phyloP scores from a whole-genome alignment of 2,329 filamentous ascomycete species.

The Neobulgaria alba region DNA sequence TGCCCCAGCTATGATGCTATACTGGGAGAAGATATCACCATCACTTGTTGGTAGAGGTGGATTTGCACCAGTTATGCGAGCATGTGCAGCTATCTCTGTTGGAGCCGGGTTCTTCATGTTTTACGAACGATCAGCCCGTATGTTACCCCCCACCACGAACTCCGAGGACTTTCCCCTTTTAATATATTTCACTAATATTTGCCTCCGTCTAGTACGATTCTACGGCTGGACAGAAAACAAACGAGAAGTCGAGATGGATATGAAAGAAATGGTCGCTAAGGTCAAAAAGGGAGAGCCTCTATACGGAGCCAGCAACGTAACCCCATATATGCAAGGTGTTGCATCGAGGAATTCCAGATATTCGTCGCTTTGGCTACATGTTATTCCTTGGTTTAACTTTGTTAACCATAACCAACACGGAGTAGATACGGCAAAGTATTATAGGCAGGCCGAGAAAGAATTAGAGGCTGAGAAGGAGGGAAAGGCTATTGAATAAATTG shows the following conservation, averaged over 20 bases:
- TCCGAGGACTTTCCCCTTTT: not conserved
- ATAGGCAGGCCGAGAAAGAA: constrained; percentile 88
- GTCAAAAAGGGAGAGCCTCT: constrained; percentile 87
- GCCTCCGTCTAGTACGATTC: constrained; percentile 62
- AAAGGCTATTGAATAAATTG: too few species aligned
- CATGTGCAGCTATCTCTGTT: constrained; percentile 63
- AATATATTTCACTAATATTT: not conserved
- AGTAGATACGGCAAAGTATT: constrained; percentile 98
- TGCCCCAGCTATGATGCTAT: constrained; percentile 64
- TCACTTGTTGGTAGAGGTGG: constrained; percentile 77
- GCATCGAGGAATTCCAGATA: constrained; percentile 90
- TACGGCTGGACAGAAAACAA: constrained; percentile 92
- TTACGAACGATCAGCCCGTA: constrained; percentile 79
- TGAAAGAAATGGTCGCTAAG: constrained; percentile 95
- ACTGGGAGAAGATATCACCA: constrained; percentile 78
- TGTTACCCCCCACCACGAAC: constrained; percentile 32
- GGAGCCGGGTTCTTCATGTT: constrained; percentile 75
- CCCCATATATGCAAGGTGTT: constrained; percentile 87
- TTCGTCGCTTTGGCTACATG: constrained; percentile 71
- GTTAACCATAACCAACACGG: constrained; percentile 93
- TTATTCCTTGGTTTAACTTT: constrained; percentile 96
- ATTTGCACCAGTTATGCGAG: constrained; percentile 74
- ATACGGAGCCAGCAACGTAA: constrained; percentile 72
- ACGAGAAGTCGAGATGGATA: constrained; percentile 89
- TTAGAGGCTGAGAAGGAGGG: constrained; percentile 64